A percentile compares a stretch with the other conserved stretches of the same genome.
Evolutionary conservation across 2,329 filamentous ascomycete species (phyloP).

Genomic region (Trichophyton benhamiae): DNA sequence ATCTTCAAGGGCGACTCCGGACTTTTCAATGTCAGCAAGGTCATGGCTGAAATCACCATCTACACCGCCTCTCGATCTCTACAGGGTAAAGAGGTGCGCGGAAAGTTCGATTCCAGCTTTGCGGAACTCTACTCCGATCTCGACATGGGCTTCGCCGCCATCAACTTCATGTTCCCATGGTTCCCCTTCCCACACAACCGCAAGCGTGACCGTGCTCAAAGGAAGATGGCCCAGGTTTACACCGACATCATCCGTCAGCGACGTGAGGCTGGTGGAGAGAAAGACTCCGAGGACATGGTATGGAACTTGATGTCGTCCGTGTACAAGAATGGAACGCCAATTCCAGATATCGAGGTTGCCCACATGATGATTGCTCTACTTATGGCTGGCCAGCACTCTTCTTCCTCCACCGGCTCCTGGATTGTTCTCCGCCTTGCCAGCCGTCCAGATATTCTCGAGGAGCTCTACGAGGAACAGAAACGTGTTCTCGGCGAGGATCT

Average conservation of each 20-base stretch:
- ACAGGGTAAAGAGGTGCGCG: conserved; percentile 72
- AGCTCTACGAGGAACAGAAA: conserved; percentile 73
- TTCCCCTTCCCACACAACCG: conserved; percentile 79
- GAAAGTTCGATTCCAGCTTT: conserved; percentile 66
- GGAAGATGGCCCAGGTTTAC: conserved; percentile 69
- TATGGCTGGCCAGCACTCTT: conserved; percentile 86
- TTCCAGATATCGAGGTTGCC: conserved; percentile 76
- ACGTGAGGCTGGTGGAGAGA: conserved; percentile 41
- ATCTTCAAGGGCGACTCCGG: conserved; percentile 58
- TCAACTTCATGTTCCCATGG: conserved; percentile 88
- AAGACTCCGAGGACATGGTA: conserved; percentile 64
- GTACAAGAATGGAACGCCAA: conserved; percentile 68
- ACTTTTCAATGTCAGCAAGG: conserved; percentile 57
- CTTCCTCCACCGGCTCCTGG: conserved; percentile 72
- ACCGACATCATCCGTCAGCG: conserved; percentile 68
- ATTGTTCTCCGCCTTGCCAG: conserved; percentile 70
- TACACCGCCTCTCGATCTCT: conserved; percentile 79
- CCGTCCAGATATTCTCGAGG: conserved; percentile 66
- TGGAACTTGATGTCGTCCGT: conserved; percentile 75
- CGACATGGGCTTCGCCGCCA: conserved; percentile 76
- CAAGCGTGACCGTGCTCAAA: conserved; percentile 65
- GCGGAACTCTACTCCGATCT: conserved; percentile 77
- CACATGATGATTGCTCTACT: conserved; percentile 91
- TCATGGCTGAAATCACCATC: conserved; percentile 76
- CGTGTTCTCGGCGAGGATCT: conserved; percentile 60